Percentiles rank a stretch among this genome's conserved stretches.
Evolutionary conservation across 495 filamentous ascomycete genomes (phyloP).

Genomic region (Penicillium argentinense): DNA sequence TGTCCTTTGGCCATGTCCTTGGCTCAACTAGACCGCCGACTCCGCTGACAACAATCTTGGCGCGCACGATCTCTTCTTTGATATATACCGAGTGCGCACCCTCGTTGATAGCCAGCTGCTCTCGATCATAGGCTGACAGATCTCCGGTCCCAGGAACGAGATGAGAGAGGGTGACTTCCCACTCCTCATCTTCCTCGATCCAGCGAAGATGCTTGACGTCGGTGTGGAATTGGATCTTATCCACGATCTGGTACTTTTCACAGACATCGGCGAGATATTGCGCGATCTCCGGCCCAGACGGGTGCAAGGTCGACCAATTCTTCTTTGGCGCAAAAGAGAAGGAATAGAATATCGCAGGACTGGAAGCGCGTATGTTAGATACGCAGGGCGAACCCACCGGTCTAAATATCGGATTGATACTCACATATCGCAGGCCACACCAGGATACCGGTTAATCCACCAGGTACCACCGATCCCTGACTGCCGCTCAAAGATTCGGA

Average conservation of each 20-base stretch:
- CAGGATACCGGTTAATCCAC: slow-evolving; percentile 68
- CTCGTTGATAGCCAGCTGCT: slow-evolving; percentile 26
- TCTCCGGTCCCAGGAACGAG: slow-evolving; percentile 55
- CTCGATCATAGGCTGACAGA: slow-evolving; percentile 34
- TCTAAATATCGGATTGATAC: too few species aligned
- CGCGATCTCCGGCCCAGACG: slow-evolving; percentile 54
- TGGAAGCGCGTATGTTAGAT: too few species aligned
- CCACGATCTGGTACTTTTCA: slow-evolving; percentile 54
- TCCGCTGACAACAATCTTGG: slow-evolving; percentile 57
- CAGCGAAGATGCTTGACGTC: slow-evolving; percentile 48
- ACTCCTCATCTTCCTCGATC: slow-evolving; percentile 51
- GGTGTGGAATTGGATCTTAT: slow-evolving; percentile 60
- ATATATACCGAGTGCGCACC: slow-evolving; percentile 41
- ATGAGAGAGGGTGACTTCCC: slow-evolving; percentile 53
- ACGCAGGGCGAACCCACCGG: too few species aligned
- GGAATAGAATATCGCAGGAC: slow-evolving; percentile 59
- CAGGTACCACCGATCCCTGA: slow-evolving; percentile 66
- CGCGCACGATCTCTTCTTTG: slow-evolving; percentile 45
- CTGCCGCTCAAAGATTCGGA: slow-evolving; percentile 64
- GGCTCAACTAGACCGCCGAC: slow-evolving; percentile 58
- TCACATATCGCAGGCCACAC: slow-evolving; percentile 56
- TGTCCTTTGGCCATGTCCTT: slow-evolving; percentile 46
- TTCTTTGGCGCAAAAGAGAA: slow-evolving; percentile 63
- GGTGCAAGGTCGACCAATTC: slow-evolving; percentile 56
- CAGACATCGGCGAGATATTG: slow-evolving; percentile 61